Evolutionary conservation across 345 rosid genomes (phyloP), one percentile per base, ranked within the genome.

Genomic region (Murraya paniculata): DNA sequence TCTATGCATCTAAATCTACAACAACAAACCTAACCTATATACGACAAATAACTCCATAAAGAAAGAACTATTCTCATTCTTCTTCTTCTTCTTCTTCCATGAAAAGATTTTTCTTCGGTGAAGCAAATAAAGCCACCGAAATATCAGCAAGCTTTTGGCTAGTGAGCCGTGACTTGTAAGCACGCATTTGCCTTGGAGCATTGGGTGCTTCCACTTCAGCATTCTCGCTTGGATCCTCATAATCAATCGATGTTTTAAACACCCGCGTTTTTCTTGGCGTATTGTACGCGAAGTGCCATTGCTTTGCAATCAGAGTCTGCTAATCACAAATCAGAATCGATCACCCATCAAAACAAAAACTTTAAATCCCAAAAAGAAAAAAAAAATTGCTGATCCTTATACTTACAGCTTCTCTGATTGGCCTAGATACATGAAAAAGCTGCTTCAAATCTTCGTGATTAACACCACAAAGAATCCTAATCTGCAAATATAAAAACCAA

Each of bases 381-480:
- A 9, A 22, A 58, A 7, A n/a, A 8, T 3, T 35, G 48, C 36
- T 9, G 33, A 65, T 25, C 39, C 3, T 22, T 50, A 48, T 53
- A 85, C 95, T 90, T 76, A 93, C 98, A 77, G 94, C 94, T 84
- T 93, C 94, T 81, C 83, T 85, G 55, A 95, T 85, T 19, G 86
- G 53, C 83, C 87, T 90, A 4, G 98, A 95, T 39, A 93, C 97
- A 31, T 68, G 71, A 21, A 71, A 69, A 27, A 95, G 90, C 83
- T 83, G 93, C 78, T 88, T 87, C 75, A 95, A 81, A 84, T 95
- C 98, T 4, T 86, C 90, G 67, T 92, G 96, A 80, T 90, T 87
- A 30, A 95, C 96, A 13, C 87, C 81, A 56, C 91, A 91, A 11
- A 95, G 81, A 75, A 95, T 85, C 80, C 81, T 79, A 84, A 92